Evolutionary conservation across 352 stramenopile genomes (phyloP), one percentile per base, ranked within the genome.

Genomic region (Thalassiosira exigua): DNA sequence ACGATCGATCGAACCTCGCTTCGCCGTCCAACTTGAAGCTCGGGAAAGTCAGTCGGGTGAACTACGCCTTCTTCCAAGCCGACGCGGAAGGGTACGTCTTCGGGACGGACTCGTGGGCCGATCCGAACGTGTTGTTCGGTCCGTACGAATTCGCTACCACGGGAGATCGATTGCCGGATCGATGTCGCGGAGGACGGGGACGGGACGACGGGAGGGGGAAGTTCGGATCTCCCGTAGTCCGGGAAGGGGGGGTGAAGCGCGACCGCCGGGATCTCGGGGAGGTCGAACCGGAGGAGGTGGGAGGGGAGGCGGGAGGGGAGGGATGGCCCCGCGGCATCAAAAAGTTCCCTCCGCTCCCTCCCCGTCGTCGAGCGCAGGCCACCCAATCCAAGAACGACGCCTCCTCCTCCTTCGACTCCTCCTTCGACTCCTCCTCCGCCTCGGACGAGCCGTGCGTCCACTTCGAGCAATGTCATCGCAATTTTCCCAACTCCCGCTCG

Each of bases 381-480:
- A 14, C 19, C 27, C 46, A 57, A 57, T 30, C n/a, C n/a, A n/a
- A n/a, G n/a, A 48, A n/a, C 11, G 39, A 48, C n/a, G 11, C n/a
- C 11, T n/a, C 11, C 11, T 17, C 11, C n/a, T 48, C n/a, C 11
- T 48, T 48, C 39, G n/a, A 48, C 39, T 11, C 11, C n/a, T n/a
- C n/a, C n/a, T n/a, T n/a, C n/a, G n/a, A n/a, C n/a, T n/a, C n/a
- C n/a, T n/a, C n/a, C n/a, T n/a, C n/a, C n/a, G n/a, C n/a, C n/a
- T n/a, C n/a, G n/a, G 29, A 65, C 53, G 36, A 54, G 14, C 53
- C 50, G 4, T 82, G 74, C 57, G 22, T 62, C 14, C 14, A 59
- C 9, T 82, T 82, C 41, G 74, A 82, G 57, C 74, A 71, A 41
- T 82, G 74, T 44, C 74, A 82, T 73, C 74, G 74, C 17, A 82